phyloP scores from a whole-genome alignment of 129 eudicot genomes.

The Pittosporum tobira region DNA sequence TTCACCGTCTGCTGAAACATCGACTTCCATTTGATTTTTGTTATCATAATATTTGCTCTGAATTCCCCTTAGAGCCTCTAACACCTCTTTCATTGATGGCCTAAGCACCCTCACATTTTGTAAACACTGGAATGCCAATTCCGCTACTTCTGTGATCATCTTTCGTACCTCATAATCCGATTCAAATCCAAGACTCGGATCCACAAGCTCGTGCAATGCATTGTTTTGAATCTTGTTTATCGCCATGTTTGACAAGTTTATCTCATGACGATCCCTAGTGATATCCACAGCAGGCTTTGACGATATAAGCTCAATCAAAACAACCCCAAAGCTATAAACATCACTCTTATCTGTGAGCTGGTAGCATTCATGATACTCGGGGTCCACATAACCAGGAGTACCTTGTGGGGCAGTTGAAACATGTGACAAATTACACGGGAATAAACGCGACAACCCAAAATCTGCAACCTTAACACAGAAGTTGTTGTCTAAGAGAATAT shows the following conservation, averaged over 20 bases:
- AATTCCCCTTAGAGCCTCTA: background rate
- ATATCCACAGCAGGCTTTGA: conserved; percentile 9
- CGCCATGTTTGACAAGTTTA: conserved; percentile 6
- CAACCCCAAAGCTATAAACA: conserved; percentile 10
- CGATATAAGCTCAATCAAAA: background rate
- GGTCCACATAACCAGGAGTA: conserved; percentile 24
- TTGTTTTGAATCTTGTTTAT: background rate
- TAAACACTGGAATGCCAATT: conserved; percentile 9
- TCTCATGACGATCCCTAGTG: conserved; percentile 8
- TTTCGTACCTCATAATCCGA: background rate
- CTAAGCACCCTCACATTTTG: background rate
- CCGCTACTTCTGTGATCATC: conserved; percentile 9
- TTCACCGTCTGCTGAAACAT: background rate
- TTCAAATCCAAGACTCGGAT: conserved; percentile 11
- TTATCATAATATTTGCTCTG: background rate
- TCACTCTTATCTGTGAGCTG: conserved; percentile 20
- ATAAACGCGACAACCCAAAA: conserved; percentile 11
- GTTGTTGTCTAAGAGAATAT: conserved; percentile 4
- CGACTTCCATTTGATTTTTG: background rate
- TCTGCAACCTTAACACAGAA: conserved; percentile 5
- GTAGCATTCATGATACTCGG: conserved; percentile 23
- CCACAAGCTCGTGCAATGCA: conserved; percentile 11
- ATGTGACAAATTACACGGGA: background rate
- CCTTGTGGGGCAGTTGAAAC: conserved; percentile 12
- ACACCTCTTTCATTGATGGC: conserved; percentile 2